These are phyloP conservation scores for Ascochyta viciae-villosae DNA, from an alignment of 2,329 filamentous ascomycete species.

Conservation along the genomic window DNA sequence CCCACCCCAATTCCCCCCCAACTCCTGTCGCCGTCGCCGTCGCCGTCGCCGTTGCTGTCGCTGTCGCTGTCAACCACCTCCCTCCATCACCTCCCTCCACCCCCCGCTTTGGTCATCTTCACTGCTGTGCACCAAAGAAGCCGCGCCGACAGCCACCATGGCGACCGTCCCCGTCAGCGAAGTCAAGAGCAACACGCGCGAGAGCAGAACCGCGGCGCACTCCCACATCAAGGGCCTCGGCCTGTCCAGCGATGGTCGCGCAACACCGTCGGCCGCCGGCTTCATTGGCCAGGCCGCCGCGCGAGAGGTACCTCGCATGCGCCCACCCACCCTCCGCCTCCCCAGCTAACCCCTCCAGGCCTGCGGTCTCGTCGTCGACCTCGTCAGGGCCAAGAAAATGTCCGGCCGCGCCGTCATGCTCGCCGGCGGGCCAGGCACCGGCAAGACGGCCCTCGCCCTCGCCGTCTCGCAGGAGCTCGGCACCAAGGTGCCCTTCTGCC, in stretches of 20 bases:
- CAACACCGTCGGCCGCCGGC: slow-evolving; percentile 73
- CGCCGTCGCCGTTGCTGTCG: no score
- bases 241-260: slow-evolving; percentile 80
- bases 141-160: slow-evolving; percentile 27
- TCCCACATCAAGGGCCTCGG: slow-evolving; percentile 98
- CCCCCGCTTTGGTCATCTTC: not conserved
- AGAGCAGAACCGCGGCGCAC: slow-evolving; percentile 92
- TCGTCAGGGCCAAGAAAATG: slow-evolving; percentile 98
- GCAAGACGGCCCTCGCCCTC: slow-evolving; percentile 94
- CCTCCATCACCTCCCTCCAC: no score
- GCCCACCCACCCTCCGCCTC: not conserved
- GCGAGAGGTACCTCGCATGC: slow-evolving; percentile 71
- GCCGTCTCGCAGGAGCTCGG: slow-evolving; percentile 97
- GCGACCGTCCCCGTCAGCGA: slow-evolving; percentile 67
- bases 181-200: slow-evolving; percentile 91
- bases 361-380: slow-evolving; percentile 92
- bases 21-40: not conserved
- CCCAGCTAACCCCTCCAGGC: slow-evolving; percentile 62
- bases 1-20: not conserved
- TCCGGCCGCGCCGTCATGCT: slow-evolving; percentile 91
- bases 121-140: not conserved
- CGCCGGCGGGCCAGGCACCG: slow-evolving; percentile 89
- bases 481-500: slow-evolving; percentile 97
- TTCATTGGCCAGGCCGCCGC: slow-evolving; percentile 90
- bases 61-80: not conserved